Percentiles rank a stretch among this genome's conserved stretches.
Evolutionary conservation across 73 alveolate genomes (phyloP).

Genomic region (Paramecium primaurelia): DNA sequence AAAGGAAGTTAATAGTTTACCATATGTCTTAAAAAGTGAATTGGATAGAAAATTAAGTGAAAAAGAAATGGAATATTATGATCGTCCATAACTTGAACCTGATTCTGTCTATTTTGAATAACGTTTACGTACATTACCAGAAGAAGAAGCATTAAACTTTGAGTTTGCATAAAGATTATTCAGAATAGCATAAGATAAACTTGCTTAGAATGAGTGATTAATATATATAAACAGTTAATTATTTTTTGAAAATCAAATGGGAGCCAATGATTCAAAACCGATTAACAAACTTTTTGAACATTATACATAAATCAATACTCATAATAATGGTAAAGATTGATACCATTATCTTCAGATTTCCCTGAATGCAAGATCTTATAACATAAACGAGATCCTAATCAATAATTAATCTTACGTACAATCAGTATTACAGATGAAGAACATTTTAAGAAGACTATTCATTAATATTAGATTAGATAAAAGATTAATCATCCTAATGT

Average conservation of each 20-base stretch:
- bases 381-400: neutral
- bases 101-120: neutral
- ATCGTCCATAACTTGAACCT: neutral
- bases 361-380: constrained; percentile 24
- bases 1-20: neutral
- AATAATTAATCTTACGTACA: neutral
- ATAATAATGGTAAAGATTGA: neutral
- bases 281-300: neutral
- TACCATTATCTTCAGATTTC: neutral
- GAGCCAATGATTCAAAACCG: neutral
- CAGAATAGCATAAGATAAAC: constrained; percentile 15
- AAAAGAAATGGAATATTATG: constrained; percentile 35
- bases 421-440: constrained; percentile 28
- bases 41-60: constrained; percentile 12
- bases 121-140: neutral
- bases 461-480: neutral
- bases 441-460: neutral
- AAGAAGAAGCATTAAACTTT: constrained; percentile 7
- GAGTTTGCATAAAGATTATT: neutral
- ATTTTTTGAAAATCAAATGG: neutral
- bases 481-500: neutral
- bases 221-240: neutral
- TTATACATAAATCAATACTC: neutral
- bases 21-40: constrained; percentile 1
- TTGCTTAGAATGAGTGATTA: neutral